Percentiles rank a stretch among this genome's conserved stretches.
These are phyloP conservation scores for Wallacemonas sp. DNA, from an alignment of 208 protist species.

Conservation along the genomic window DNA sequence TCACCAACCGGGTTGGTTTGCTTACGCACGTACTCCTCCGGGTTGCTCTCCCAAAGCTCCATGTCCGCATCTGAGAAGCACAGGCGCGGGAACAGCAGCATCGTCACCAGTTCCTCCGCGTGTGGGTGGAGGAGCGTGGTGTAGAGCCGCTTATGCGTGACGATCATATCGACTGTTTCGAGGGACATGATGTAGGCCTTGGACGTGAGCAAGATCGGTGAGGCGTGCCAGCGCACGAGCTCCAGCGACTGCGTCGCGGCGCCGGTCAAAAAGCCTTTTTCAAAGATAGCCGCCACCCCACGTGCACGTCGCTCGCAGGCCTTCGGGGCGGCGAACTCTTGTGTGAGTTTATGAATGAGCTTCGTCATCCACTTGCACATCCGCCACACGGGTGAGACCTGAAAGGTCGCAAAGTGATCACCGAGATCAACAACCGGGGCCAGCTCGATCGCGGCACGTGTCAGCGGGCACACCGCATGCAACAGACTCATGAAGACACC, in stretches of 20 bases:
- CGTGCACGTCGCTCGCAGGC: slow-evolving; percentile 59
- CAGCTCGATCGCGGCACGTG: slow-evolving; percentile 31
- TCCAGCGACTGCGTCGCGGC: slow-evolving; percentile 52
- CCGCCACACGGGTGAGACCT: slow-evolving; percentile 57
- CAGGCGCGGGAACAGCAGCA: slow-evolving; percentile 88
- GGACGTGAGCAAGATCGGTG: slow-evolving; percentile 56
- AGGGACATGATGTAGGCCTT: slow-evolving; percentile 86
- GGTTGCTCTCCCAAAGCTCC: slow-evolving; percentile 89
- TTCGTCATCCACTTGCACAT: slow-evolving; percentile 63
- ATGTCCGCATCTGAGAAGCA: slow-evolving; percentile 79
- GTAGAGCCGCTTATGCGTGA: slow-evolving; percentile 48
- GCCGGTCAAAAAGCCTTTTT: slow-evolving; percentile 28
- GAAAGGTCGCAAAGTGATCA: slow-evolving; percentile 62
- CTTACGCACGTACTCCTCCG: slow-evolving; percentile 90
- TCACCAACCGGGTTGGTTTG: slow-evolving; percentile 78
- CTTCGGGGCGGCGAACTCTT: slow-evolving; percentile 65
- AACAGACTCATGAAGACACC: slow-evolving; percentile 29
- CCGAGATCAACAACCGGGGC: slow-evolving; percentile 33
- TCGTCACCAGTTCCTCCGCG: slow-evolving; percentile 69
- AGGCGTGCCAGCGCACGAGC: slow-evolving; percentile 77
- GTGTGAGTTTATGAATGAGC: slow-evolving; percentile 51
- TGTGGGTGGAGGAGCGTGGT: slow-evolving; percentile 46
- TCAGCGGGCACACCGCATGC: slow-evolving; percentile 44
- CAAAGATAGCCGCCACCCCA: slow-evolving; percentile 55
- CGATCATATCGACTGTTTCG: slow-evolving; percentile 59